phyloP scores from a whole-genome alignment of 176 grass and related monocot genomes.

The Pontederia paniculata region DNA sequence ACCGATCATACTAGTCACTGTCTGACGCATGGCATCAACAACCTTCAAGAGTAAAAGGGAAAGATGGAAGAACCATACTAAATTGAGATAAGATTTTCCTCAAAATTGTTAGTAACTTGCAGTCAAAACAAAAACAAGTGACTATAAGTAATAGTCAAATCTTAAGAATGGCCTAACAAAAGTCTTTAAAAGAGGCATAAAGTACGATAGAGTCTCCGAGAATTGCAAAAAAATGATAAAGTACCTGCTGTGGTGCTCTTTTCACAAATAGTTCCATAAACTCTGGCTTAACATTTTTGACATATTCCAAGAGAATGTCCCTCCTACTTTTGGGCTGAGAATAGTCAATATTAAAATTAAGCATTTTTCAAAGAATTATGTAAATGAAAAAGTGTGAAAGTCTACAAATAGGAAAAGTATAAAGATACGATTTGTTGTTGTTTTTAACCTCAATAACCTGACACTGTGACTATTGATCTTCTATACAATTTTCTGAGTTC shows the following conservation, averaged over 20 bases:
- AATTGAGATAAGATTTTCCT: neutral
- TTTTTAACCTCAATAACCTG: no score
- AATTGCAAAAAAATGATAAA: neutral
- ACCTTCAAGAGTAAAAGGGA: conserved; percentile 37
- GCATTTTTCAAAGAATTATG: neutral
- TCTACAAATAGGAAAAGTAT: no score
- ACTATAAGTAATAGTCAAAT: neutral
- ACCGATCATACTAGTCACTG: conserved; percentile 92
- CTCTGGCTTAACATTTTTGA: conserved; percentile 77
- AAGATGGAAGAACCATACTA: conserved; percentile 3
- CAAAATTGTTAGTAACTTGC: neutral
- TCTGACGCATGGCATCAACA: conserved; percentile 92
- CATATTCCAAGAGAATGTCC: conserved; percentile 87
- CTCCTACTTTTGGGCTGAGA: conserved; percentile 61
- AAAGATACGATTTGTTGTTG: no score
- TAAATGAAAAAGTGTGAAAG: no score
- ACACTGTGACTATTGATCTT: no score
- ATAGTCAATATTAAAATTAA: conserved; percentile 20
- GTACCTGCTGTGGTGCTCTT: conserved; percentile 71
- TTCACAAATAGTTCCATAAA: conserved; percentile 95
- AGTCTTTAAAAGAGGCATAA: neutral
- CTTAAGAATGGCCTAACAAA: neutral
- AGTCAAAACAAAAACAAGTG: neutral
- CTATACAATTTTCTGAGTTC: no score
- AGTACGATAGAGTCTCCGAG: neutral